Conservation (phyloP, 306 rosid genomes). For the Amphicarpaea edgeworthii region DNA sequence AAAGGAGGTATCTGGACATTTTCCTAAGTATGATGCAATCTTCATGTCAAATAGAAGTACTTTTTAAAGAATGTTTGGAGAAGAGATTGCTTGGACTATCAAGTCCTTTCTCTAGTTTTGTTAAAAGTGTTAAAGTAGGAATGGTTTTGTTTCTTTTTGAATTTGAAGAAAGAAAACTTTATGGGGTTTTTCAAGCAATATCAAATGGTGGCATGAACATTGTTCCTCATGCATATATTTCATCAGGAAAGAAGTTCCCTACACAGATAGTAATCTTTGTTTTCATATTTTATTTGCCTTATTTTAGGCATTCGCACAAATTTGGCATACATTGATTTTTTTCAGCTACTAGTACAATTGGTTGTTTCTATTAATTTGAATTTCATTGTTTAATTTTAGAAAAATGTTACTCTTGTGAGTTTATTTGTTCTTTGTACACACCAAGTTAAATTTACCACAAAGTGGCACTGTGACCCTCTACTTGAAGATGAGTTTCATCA, state of each 20-base stretch:
- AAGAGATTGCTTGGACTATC: slow-evolving; percentile 60
- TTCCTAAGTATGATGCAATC: slow-evolving; percentile 60
- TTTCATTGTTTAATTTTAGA: neutral
- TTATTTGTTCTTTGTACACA: slow-evolving; percentile 31
- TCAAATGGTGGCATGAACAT: no score
- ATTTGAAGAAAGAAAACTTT: slow-evolving; percentile 53
- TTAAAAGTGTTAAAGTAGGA: slow-evolving; percentile 55
- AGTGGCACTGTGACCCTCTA: slow-evolving; percentile 61
- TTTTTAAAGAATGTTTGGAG: slow-evolving; percentile 48
- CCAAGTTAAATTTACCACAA: slow-evolving; percentile 54
- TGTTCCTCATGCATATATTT: slow-evolving; percentile 52
- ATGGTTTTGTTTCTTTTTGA: slow-evolving; percentile 67
- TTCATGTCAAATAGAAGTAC: slow-evolving; percentile 63
- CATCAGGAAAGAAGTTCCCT: slow-evolving; percentile 64
- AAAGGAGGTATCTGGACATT: slow-evolving; percentile 26
- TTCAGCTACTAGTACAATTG: neutral
- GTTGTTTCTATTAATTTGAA: neutral
- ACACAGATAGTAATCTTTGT: slow-evolving; percentile 55
- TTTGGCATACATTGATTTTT: slow-evolving; percentile 14
- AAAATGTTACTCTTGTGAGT: neutral
- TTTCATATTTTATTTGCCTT: slow-evolving; percentile 14
- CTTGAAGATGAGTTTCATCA: slow-evolving; percentile 55
- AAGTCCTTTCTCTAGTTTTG: slow-evolving; percentile 35
- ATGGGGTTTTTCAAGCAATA: slow-evolving; percentile 64
- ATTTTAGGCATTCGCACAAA: neutral